Evolutionary conservation across 169 alveolate genomes (phyloP).

Genomic region (Cryptosporidium sp.): DNA sequence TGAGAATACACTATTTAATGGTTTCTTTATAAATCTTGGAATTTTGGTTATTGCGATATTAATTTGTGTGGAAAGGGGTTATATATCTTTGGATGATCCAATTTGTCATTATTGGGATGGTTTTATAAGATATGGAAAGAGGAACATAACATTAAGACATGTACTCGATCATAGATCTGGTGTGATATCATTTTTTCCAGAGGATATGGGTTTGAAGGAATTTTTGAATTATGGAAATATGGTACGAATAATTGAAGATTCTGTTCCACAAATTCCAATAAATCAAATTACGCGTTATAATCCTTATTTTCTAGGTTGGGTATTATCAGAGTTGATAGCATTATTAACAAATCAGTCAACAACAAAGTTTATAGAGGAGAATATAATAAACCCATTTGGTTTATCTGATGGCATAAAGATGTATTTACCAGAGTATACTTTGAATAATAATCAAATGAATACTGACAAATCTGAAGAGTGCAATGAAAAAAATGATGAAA

Average conservation of each 20-base stretch:
- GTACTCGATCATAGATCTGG: slow-evolving; percentile 78
- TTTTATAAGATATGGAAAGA: slow-evolving; percentile 79
- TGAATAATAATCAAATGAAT: neutral
- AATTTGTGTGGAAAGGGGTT: slow-evolving; percentile 77
- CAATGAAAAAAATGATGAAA: neutral
- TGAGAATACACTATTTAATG: slow-evolving; percentile 33
- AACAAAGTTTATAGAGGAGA: slow-evolving; percentile 13
- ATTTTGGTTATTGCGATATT: slow-evolving; percentile 78
- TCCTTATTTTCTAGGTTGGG: slow-evolving; percentile 64
- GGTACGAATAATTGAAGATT: slow-evolving; percentile 77
- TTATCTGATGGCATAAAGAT: slow-evolving; percentile 17
- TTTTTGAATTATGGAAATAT: slow-evolving; percentile 73
- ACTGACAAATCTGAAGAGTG: neutral
- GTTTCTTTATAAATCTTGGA: slow-evolving; percentile 70
- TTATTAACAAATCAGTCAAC: slow-evolving; percentile 49
- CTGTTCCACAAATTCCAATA: slow-evolving; percentile 44
- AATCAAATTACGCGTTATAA: slow-evolving; percentile 25
- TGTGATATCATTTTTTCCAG: slow-evolving; percentile 78
- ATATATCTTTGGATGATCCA: slow-evolving; percentile 77
- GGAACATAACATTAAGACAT: slow-evolving; percentile 78
- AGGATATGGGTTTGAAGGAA: slow-evolving; percentile 75
- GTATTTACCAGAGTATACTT: neutral
- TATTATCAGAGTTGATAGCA: slow-evolving; percentile 48
- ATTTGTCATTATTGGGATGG: slow-evolving; percentile 82
- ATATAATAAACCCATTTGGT: slow-evolving; percentile 29